Evolutionary conservation across 2,329 filamentous ascomycete genomes (phyloP), one percentile per base, ranked within the genome.

Genomic region (Thielaviopsis populi): DNA sequence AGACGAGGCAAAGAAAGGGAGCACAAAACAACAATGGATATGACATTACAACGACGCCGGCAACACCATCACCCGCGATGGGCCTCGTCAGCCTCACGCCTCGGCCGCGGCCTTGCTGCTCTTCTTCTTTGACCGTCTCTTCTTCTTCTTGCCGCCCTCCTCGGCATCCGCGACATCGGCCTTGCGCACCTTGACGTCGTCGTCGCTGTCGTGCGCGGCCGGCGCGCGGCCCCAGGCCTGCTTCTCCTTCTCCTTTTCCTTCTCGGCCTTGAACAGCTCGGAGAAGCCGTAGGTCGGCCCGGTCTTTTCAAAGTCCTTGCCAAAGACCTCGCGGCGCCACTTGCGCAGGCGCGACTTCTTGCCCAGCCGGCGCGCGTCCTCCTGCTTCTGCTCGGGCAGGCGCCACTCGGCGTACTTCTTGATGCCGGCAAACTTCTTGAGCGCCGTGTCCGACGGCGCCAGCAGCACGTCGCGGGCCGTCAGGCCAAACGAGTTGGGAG

Each of bases 401-500:
- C 94, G 83, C 78, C 94, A 99, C 4, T 88, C 80, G 3, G 92
- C 91, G 66, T 96, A 82, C 77, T 96, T 97, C 81, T 99, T 99
- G 70, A 99, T 78, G 6, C 94, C 92, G 4, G 87, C 92, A 71
- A 87, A 99, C 68, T 91, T 81, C 74, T 99, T 99, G 68, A 99
- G 83, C 63, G 86, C 84, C 58, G 83, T 78, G 75, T 99, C 94
- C 54, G 87, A 87, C 0, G 91, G 89, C 68, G 95, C 90, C 72
- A 86, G 80, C 41, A 99, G 82, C 69, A 99, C 97, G 74, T 99
- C 94, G 67, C 86, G 83, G 0, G 91, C 80, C 0, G 89, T 95
- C 71, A 99, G 84, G 65, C 94, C 94, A 72, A 95, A 99, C 13
- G 87, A 84, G 63, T 87, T 86, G 0, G 94, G 92, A 0, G 89